Evolutionary conservation across 2,329 filamentous ascomycete genomes (phyloP), one percentile per base, ranked within the genome.

Genomic region (Mariannaea sp.): DNA sequence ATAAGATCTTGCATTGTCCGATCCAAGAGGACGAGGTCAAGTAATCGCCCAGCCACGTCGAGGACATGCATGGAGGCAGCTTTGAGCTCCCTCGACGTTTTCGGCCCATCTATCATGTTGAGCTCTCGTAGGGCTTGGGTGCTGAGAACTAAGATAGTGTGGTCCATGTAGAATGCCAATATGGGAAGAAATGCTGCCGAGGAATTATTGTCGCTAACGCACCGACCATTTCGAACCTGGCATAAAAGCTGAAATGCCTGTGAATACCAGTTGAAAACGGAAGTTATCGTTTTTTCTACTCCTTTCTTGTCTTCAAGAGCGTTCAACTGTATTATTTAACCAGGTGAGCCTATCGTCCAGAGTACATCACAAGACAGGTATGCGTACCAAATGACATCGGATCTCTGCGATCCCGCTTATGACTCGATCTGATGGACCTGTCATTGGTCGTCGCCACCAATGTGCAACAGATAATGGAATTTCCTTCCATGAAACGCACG

Each of bases 111-210:
- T 8, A 33, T 12, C 26, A 54, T 27, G 7, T 52, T 53, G 10
- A 66, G 40, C n/a, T 65, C 62, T 47, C 60, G 54, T 48, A 64
- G 42, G 3, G 62, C 59, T 40, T 65, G 62, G 7, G 64, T 58
- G 9, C 61, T 65, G 14, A 66, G 49, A n/a, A 66, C 58, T 52
- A 66, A 56, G 36, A 66, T 57, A 40, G 59, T 64, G 46, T 66
- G 64, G 36, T 65, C 59, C 49, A 62, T 58, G 53, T 66, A 62
- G 24, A 66, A 65, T 3, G 55, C 56, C 12, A 65, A 50, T 10
- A 65, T 47, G 0, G 59, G 49, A 8, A 64, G 38, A 7, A 47
- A 57, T 5, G 39, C 46, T 17, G 10, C 35, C 5, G 41, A 53
- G 1, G 33, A 17, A 13, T 22, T 8, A 19, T 7, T 14, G 29